Conservation (phyloP, 1,139 yeast species). For the Yamadazyma pseudoaaseri region DNA sequence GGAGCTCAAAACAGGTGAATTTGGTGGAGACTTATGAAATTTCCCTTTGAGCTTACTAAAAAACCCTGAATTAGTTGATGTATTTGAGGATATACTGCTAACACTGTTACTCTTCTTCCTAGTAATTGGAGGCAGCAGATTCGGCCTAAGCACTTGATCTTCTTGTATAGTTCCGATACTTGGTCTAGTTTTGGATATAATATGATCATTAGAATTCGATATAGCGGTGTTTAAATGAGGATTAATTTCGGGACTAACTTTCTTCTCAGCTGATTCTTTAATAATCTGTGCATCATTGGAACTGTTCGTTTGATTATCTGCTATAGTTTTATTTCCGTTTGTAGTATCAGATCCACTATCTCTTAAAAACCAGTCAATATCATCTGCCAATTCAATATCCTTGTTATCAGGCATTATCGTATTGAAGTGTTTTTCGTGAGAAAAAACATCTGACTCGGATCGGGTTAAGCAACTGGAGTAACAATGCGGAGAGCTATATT, state of each 20-base stretch:
- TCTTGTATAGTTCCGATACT: slow-evolving; percentile 35
- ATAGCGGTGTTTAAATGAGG: slow-evolving; percentile 30
- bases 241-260: slow-evolving; percentile 1
- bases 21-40: slow-evolving; percentile 23
- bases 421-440: slow-evolving; percentile 1
- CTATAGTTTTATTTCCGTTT: not conserved
- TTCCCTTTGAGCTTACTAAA: slow-evolving; percentile 39
- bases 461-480: not conserved
- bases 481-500: not conserved
- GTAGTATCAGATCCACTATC: slow-evolving; percentile 12
- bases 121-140: not conserved
- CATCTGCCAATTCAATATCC: slow-evolving; percentile 20
- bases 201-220: slow-evolving; percentile 35
- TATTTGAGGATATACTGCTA: slow-evolving; percentile 9
- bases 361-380: slow-evolving; percentile 53
- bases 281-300: not conserved
- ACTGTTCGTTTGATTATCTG: not conserved
- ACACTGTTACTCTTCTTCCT: slow-evolving; percentile 8
- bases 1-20: slow-evolving; percentile 9
- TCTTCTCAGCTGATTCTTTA: not conserved
- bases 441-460: not conserved
- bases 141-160: slow-evolving; percentile 18
- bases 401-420: slow-evolving; percentile 17
- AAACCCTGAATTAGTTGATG: slow-evolving; percentile 22
- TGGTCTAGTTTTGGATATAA: slow-evolving; percentile 32